These are phyloP conservation scores for Colletotrichum melonis DNA, from an alignment of 2,329 filamentous ascomycete species.

Conservation along the genomic window DNA sequence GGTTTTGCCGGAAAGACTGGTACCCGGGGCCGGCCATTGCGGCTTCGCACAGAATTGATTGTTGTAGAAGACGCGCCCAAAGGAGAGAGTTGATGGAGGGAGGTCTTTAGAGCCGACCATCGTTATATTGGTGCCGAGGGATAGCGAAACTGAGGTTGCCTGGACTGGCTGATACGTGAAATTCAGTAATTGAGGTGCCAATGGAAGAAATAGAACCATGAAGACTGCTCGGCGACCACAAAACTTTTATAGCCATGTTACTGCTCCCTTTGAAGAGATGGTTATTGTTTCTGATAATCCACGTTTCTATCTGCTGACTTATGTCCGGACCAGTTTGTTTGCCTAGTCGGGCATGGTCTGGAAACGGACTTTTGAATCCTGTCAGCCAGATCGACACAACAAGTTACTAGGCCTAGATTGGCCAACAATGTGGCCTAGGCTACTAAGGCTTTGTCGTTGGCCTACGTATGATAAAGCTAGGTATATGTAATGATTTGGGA, in stretches of 20 bases:
- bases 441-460: background rate
- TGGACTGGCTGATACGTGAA: no score
- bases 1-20: conserved; percentile 47
- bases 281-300: background rate
- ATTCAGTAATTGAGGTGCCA: no score
- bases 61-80: conserved; percentile 37
- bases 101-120: background rate
- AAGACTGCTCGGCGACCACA: no score
- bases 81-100: background rate
- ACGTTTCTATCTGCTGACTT: background rate
- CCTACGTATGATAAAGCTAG: no score
- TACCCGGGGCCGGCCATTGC: conserved; percentile 33
- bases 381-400: background rate
- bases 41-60: conserved; percentile 43
- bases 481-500: background rate
- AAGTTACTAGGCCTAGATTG: background rate
- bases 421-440: background rate
- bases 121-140: background rate
- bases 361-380: background rate
- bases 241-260: background rate
- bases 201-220: background rate
- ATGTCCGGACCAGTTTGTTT: background rate
- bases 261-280: background rate
- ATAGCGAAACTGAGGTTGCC: background rate
- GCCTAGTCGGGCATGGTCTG: background rate